These are phyloP conservation scores for Cicer bijugum DNA, from an alignment of 306 rosid species.

Conservation along the genomic window DNA sequence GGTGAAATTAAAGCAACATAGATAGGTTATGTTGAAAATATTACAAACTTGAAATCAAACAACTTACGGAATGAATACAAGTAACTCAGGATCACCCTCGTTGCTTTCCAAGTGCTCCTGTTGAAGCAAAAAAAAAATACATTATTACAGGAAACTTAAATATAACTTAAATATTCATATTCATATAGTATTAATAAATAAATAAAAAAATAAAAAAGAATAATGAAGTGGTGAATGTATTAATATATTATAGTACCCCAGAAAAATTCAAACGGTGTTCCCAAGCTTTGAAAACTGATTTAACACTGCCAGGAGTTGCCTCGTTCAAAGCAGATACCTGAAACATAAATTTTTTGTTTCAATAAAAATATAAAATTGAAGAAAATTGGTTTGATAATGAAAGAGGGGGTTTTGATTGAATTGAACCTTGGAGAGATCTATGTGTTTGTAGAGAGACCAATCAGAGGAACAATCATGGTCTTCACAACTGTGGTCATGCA, in stretches of 20 bases:
- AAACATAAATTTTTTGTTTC: neutral
- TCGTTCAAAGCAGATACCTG: constrained; percentile 93
- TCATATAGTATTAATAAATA: neutral
- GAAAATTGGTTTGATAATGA: neutral
- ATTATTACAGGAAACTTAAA: neutral
- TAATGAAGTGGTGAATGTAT: constrained; percentile 22
- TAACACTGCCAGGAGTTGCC: constrained; percentile 81
- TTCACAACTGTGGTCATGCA: constrained; percentile 92
- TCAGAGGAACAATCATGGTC: constrained; percentile 91
- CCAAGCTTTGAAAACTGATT: constrained; percentile 95
- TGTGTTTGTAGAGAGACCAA: constrained; percentile 90
- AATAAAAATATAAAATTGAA: neutral
- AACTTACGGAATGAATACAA: constrained; percentile 87
- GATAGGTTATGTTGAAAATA: neutral
- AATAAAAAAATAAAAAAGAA: neutral
- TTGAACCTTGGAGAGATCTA: constrained; percentile 81
- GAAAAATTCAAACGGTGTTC: constrained; percentile 76
- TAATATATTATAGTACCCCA: constrained; percentile 57
- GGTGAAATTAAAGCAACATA: constrained; percentile 14
- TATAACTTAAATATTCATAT: neutral
- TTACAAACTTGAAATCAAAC: constrained; percentile 4
- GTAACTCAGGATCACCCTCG: constrained; percentile 96
- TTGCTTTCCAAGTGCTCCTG: constrained; percentile 94
- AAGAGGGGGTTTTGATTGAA: neutral
- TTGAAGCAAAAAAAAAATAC: neutral